A percentile compares a stretch with the other conserved stretches of the same genome.
Evolutionary conservation across 805 yeast genomes (phyloP).

Genomic region (Saccharomycopsis babjevae): DNA sequence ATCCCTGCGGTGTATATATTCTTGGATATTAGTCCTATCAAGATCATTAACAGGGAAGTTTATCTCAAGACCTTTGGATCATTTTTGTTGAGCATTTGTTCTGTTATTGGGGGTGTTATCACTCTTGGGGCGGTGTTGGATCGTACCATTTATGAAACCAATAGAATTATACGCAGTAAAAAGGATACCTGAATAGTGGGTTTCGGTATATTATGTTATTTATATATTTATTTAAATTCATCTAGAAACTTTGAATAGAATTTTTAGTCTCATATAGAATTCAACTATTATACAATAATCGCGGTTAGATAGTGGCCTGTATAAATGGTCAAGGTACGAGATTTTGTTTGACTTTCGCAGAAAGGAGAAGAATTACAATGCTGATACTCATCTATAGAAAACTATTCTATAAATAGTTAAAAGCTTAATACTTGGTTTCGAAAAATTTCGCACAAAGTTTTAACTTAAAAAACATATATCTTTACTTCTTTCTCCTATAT

Average conservation of each 20-base stretch:
- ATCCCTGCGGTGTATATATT: constrained; percentile 80
- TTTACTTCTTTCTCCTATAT: no score
- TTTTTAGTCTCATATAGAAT: not conserved
- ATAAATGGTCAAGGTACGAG: no score
- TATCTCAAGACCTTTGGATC: constrained; percentile 67
- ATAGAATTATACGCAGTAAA: constrained; percentile 59
- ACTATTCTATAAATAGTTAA: no score
- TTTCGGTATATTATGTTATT: not conserved
- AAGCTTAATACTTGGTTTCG: no score
- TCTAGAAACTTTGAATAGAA: not conserved
- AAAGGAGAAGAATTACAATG: no score
- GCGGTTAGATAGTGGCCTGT: no score
- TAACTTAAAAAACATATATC: no score
- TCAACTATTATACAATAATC: not conserved
- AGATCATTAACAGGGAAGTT: constrained; percentile 75
- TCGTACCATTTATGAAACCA: constrained; percentile 82
- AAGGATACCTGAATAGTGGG: constrained; percentile 32
- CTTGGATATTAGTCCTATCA: constrained; percentile 89
- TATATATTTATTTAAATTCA: not conserved
- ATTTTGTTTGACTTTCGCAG: no score
- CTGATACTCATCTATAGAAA: no score
- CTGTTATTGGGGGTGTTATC: constrained; percentile 87
- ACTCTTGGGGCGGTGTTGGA: constrained; percentile 89
- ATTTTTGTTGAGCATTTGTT: constrained; percentile 69
- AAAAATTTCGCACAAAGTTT: no score